Evolutionary conservation across 2,329 filamentous ascomycete species (phyloP).

Genomic region (Emergomyces pasteurianus): DNA sequence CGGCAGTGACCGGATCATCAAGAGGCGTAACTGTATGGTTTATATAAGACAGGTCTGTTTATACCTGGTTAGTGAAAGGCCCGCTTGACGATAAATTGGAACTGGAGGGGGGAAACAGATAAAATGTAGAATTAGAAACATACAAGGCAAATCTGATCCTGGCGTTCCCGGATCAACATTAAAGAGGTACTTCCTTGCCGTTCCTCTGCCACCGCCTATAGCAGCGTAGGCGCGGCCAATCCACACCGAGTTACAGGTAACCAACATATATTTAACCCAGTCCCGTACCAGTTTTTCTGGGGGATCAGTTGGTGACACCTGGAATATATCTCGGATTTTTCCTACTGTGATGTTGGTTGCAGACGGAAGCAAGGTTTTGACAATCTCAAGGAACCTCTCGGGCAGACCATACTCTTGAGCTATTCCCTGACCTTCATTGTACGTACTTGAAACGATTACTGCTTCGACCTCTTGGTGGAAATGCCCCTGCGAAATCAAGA

Average conservation of each 20-base stretch:
- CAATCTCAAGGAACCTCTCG: background rate
- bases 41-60: background rate
- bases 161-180: slow-evolving; percentile 1
- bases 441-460: slow-evolving; percentile 1
- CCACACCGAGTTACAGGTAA: slow-evolving; percentile 3
- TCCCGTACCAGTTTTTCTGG: slow-evolving; percentile 7
- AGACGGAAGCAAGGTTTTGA: background rate
- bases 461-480: background rate
- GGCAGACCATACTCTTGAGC: slow-evolving; percentile 2
- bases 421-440: background rate
- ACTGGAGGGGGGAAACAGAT: too few species aligned
- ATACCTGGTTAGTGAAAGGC: background rate
- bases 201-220: background rate
- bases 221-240: background rate
- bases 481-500: background rate
- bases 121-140: background rate
- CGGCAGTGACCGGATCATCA: background rate
- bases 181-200: slow-evolving; percentile 3
- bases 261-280: slow-evolving; percentile 4
- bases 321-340: slow-evolving; percentile 3
- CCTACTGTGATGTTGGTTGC: background rate
- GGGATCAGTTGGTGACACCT: background rate
- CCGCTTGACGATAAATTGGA: background rate
- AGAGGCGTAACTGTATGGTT: background rate
- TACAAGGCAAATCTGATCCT: slow-evolving; percentile 3